Percentiles rank a stretch among this genome's conserved stretches.
Evolutionary conservation across 257 asterid genomes (phyloP).

Genomic region (Solanum pennellii): DNA sequence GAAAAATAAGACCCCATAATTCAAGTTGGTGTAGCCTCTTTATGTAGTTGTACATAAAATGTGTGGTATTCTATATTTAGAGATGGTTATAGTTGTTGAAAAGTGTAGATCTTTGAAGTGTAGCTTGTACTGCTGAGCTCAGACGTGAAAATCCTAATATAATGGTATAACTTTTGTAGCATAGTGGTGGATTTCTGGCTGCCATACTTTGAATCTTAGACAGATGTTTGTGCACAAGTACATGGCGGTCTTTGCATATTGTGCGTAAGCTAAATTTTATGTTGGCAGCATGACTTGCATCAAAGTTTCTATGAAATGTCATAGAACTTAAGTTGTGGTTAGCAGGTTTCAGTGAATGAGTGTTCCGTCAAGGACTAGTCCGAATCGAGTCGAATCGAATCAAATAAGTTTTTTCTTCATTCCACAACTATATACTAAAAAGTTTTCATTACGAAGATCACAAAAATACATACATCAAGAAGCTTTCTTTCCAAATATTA

Average conservation of each 20-base stretch:
- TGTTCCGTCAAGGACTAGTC: neutral
- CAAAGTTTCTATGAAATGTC: neutral
- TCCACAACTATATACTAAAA: neutral
- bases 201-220: neutral
- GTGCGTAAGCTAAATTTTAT: neutral
- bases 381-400: neutral
- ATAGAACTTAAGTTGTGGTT: neutral
- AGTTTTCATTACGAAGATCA: neutral
- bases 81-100: neutral
- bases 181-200: neutral
- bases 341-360: neutral
- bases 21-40: neutral
- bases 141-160: neutral
- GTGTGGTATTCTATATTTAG: neutral
- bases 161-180: neutral
- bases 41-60: neutral
- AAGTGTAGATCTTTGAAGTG: neutral
- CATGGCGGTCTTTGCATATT: neutral
- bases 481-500: neutral
- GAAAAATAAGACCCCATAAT: neutral
- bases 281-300: neutral
- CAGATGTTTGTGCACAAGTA: neutral
- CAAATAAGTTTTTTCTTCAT: neutral
- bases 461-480: neutral
- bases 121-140: neutral